Evolutionary conservation across 371 early-diverging fungal genomes (phyloP).

Genomic region (Mycotypha africana): DNA sequence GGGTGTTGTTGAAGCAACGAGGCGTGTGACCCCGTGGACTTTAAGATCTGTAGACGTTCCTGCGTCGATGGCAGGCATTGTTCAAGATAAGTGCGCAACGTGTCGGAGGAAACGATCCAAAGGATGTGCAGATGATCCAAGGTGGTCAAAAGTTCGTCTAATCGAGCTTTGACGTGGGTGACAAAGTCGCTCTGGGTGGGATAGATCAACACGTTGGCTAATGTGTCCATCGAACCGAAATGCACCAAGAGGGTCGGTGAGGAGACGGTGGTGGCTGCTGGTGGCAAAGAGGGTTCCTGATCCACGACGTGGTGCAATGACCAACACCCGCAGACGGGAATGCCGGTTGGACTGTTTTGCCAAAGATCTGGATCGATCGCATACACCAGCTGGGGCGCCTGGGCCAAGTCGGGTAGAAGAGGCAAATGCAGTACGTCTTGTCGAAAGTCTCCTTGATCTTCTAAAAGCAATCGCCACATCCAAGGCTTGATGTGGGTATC

Average conservation of each 20-base stretch:
- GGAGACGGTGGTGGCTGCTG: no score
- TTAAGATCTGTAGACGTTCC: background rate
- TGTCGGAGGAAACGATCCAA: background rate
- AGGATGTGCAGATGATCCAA: background rate
- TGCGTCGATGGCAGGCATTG: background rate
- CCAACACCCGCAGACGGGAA: background rate
- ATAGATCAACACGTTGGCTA: no score
- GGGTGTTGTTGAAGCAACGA: no score
- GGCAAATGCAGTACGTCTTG: background rate
- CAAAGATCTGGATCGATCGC: background rate
- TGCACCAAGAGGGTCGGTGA: background rate
- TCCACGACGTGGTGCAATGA: background rate
- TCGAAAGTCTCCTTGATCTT: slow-evolving; percentile 6
- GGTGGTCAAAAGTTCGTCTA: background rate
- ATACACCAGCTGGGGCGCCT: background rate
- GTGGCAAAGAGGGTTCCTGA: background rate
- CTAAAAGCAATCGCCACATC: slow-evolving; percentile 5
- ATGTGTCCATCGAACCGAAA: slow-evolving; percentile 4
- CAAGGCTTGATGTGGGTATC: background rate
- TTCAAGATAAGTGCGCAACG: background rate
- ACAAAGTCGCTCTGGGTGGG: background rate
- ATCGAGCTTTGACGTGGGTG: background rate
- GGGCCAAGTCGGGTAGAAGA: background rate
- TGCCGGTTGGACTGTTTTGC: background rate
- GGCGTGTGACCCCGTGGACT: background rate